A percentile compares a stretch with the other conserved stretches of the same genome.
Evolutionary conservation across 2,329 filamentous ascomycete species (phyloP).

Genomic region (Cercospora sojina): DNA sequence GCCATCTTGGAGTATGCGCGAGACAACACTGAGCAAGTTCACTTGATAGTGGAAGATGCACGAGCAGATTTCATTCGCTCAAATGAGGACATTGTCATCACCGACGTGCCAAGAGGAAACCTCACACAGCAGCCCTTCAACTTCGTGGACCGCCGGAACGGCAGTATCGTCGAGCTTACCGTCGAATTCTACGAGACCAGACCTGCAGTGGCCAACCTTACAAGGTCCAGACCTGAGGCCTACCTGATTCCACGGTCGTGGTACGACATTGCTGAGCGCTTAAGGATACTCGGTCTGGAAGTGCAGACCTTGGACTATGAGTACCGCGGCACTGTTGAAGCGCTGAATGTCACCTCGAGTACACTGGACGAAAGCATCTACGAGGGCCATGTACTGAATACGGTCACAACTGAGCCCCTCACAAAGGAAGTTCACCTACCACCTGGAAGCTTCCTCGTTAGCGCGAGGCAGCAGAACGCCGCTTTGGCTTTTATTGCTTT

Average conservation of each 20-base stretch:
- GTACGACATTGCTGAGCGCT: slow-evolving; percentile 38
- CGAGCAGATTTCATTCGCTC: slow-evolving; percentile 33
- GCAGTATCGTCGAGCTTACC: slow-evolving; percentile 38
- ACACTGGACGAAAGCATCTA: slow-evolving; percentile 36
- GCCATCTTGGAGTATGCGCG: slow-evolving; percentile 39
- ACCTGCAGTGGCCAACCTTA: slow-evolving; percentile 39
- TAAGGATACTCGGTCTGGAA: slow-evolving; percentile 37
- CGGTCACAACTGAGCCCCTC: slow-evolving; percentile 35
- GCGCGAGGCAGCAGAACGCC: slow-evolving; percentile 41
- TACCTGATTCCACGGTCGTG: slow-evolving; percentile 42
- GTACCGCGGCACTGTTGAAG: slow-evolving; percentile 37
- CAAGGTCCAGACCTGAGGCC: slow-evolving; percentile 36
- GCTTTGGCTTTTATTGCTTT: slow-evolving; percentile 41
- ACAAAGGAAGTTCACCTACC: slow-evolving; percentile 35
- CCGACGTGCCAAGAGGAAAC: slow-evolving; percentile 34
- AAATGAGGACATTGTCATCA: slow-evolving; percentile 37
- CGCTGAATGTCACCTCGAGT: slow-evolving; percentile 39
- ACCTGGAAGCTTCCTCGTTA: slow-evolving; percentile 38
- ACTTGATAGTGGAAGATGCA: slow-evolving; percentile 34
- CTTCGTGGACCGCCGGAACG: slow-evolving; percentile 38
- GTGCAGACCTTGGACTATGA: slow-evolving; percentile 35
- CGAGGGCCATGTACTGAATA: slow-evolving; percentile 39
- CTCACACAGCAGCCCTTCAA: slow-evolving; percentile 35
- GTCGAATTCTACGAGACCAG: slow-evolving; percentile 37
- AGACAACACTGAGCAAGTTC: slow-evolving; percentile 34